These are phyloP conservation scores for Cercospora sp. DNA, from an alignment of 2,329 filamentous ascomycete genomes.

Conservation along the genomic window DNA sequence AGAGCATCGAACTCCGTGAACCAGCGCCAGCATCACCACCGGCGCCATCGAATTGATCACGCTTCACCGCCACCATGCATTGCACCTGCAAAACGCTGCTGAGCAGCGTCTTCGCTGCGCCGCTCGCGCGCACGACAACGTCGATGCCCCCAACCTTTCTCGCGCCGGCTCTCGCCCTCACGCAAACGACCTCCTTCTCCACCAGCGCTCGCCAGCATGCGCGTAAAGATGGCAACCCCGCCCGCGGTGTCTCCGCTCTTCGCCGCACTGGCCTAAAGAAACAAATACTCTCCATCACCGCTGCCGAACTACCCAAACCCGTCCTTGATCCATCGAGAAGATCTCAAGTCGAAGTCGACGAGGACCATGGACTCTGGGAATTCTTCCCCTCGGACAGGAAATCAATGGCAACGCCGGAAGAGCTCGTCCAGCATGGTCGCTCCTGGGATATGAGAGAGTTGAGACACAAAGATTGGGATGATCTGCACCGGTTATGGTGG, in stretches of 20 bases:
- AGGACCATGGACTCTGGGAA: slow-evolving; percentile 83
- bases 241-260: slow-evolving; percentile 78
- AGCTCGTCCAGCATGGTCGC: slow-evolving; percentile 72
- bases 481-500: slow-evolving; percentile 92
- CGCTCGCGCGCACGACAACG: slow-evolving; percentile 15
- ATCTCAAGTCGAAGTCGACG: slow-evolving; percentile 58
- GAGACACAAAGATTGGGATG: slow-evolving; percentile 86
- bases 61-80: slow-evolving; percentile 20
- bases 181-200: slow-evolving; percentile 33
- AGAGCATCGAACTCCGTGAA: neutral
- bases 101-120: slow-evolving; percentile 21
- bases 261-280: slow-evolving; percentile 67
- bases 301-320: slow-evolving; percentile 72
- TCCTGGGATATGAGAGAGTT: slow-evolving; percentile 84
- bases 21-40: too few species aligned
- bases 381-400: slow-evolving; percentile 78
- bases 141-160: slow-evolving; percentile 39
- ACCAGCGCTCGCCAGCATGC: slow-evolving; percentile 28
- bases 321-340: slow-evolving; percentile 60
- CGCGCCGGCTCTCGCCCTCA: slow-evolving; percentile 36
- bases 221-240: slow-evolving; percentile 71
- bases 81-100: slow-evolving; percentile 28
- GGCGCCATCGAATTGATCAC: neutral
- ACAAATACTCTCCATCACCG: slow-evolving; percentile 63
- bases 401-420: slow-evolving; percentile 69